These are phyloP conservation scores for Chaetomidium leptoderma DNA, from an alignment of 495 filamentous ascomycete genomes.

Conservation along the genomic window DNA sequence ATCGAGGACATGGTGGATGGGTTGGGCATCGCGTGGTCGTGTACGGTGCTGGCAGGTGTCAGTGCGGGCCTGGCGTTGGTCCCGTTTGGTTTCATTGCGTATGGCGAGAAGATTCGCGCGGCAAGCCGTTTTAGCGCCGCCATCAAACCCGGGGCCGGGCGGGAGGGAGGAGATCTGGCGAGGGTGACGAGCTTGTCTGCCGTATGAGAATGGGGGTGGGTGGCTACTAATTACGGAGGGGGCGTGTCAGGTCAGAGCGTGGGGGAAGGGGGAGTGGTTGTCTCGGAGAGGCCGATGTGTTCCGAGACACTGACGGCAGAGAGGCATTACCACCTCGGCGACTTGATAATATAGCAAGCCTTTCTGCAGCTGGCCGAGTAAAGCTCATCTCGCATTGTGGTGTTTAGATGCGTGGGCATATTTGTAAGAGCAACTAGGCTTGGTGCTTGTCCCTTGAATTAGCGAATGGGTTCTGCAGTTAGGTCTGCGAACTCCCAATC, in stretches of 20 bases:
- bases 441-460: too few relatives aligned
- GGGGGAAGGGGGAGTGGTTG: too few relatives aligned
- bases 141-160: constrained; percentile 7
- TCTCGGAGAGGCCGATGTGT: too few relatives aligned
- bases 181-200: constrained; percentile 6
- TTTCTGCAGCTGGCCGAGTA: too few relatives aligned
- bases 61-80: constrained; percentile 24
- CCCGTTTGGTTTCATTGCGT: constrained; percentile 29
- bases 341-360: too few relatives aligned
- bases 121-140: constrained; percentile 20
- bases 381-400: too few relatives aligned
- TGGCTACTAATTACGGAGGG: neutral
- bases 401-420: too few relatives aligned
- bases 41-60: constrained; percentile 26
- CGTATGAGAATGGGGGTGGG: neutral
- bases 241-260: neutral
- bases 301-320: too few relatives aligned
- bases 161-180: neutral
- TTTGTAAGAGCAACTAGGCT: too few relatives aligned
- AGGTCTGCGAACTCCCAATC: too few relatives aligned
- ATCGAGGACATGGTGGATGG: constrained; percentile 26
- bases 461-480: too few relatives aligned
- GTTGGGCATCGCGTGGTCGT: constrained; percentile 28
- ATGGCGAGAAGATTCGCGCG: constrained; percentile 24
- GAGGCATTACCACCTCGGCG: too few relatives aligned